Percentiles rank a stretch among this genome's conserved stretches.
Conservation (phyloP, 306 rosid genomes). For the Erythrophleum fordii region DNA sequence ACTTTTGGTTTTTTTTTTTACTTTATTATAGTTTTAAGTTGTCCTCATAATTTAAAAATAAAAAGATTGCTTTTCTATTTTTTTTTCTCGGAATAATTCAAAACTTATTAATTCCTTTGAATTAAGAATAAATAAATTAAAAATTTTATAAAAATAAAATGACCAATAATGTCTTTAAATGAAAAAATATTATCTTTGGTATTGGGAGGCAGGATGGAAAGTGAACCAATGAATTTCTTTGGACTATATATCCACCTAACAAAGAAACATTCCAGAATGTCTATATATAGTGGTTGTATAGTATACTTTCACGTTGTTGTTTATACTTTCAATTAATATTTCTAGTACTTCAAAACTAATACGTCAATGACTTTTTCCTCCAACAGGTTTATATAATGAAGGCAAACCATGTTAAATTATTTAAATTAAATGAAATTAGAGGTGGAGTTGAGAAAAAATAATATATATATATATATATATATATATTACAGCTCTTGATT, state of each 20-base stretch:
- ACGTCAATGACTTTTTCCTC: not conserved
- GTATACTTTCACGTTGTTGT: not conserved
- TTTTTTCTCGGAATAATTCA: not conserved
- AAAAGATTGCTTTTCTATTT: too few species aligned
- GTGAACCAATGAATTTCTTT: not conserved
- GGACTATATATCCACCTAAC: not conserved
- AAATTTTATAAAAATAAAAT: not conserved
- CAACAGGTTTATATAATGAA: too few species aligned
- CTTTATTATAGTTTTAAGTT: too few species aligned
- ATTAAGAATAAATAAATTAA: not conserved
- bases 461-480: not conserved
- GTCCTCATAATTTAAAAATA: too few species aligned
- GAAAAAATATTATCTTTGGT: not conserved
- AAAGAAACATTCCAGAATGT: not conserved
- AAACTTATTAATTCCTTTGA: not conserved
- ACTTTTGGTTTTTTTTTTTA: too few species aligned
- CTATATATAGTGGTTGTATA: not conserved
- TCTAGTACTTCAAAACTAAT: not conserved
- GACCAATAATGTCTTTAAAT: not conserved
- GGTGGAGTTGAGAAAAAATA: not conserved
- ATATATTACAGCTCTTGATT: too few species aligned
- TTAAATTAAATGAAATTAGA: not conserved
- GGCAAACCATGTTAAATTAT: not conserved
- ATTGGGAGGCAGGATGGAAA: not conserved
- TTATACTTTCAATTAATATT: not conserved